phyloP scores from a whole-genome alignment of 495 filamentous ascomycete species.

The Bacidia gigantensis region DNA sequence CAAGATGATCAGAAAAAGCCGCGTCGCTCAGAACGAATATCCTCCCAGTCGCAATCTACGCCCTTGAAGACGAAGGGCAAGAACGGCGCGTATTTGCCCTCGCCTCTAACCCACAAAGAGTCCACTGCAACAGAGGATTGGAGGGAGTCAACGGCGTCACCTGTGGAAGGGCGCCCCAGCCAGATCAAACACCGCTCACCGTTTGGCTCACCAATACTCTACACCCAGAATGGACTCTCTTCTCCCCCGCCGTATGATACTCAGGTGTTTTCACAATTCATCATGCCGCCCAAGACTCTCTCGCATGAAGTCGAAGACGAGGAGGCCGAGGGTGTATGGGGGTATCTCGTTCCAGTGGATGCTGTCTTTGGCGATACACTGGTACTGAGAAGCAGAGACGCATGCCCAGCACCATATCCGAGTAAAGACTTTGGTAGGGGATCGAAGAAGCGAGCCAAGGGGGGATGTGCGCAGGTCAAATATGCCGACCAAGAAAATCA shows the following conservation, averaged over 20 bases:
- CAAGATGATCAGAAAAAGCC: conserved; percentile 36
- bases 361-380: conserved; percentile 51
- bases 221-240: conserved; percentile 48
- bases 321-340: conserved; percentile 86
- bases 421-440: conserved; percentile 18
- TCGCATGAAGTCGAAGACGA: conserved; percentile 76
- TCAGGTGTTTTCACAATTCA: conserved; percentile 61
- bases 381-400: conserved; percentile 54
- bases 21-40: conserved; percentile 37
- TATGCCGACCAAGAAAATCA: conserved; percentile 40
- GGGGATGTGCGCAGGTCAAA: conserved; percentile 17
- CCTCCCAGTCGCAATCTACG: conserved; percentile 33
- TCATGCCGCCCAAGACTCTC: conserved; percentile 57
- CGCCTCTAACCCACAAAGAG: conserved; percentile 58
- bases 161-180: conserved; percentile 47
- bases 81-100: conserved; percentile 51
- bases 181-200: conserved; percentile 36
- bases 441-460: conserved; percentile 27
- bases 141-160: conserved; percentile 62
- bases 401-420: conserved; percentile 41
- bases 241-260: conserved; percentile 49
- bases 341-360: conserved; percentile 77
- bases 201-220: conserved; percentile 41
- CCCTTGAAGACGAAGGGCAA: conserved; percentile 46
- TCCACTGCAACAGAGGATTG: conserved; percentile 48